Evolutionary conservation across 164 flowering plant species (phyloP), one percentile per base, ranked within the genome.

Genomic region (Kalanchoe fedtschenkoi): DNA sequence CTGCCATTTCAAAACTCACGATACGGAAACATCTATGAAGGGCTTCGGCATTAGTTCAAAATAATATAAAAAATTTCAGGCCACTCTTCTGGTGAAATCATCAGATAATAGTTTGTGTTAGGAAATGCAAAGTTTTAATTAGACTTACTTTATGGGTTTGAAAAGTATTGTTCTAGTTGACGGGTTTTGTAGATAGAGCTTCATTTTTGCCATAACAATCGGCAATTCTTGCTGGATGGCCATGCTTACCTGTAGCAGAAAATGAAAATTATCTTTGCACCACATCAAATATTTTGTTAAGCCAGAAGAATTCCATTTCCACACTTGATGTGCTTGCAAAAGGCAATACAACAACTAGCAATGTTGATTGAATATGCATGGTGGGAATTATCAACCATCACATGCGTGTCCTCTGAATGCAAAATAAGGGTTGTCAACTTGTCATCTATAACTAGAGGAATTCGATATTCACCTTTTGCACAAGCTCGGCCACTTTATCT

Each of bases 401-500:
- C 56, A 51, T 51, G 32, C 14, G 9, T 33, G n/a, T 34, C 15
- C 9, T 46, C 30, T 62, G 46, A 43, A 43, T 43, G 6, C 6
- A n/a, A 43, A 26, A 4, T 26, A 43, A 51, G 14, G 56, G 56
- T 17, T 54, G 57, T 44, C 11, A 11, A 13, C 35, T 21, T 3
- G 24, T 17, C 62, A 60, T 1, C 0, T 17, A 17, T 28, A 26
- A 56, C 14, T 35, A 64, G 21, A 33, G 15, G 13, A 42, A 46
- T 43, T 33, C 16, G 37, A 29, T 5, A n/a, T 60, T 47, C 81
- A 89, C 98, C 96, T 87, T 90, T 66, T 83, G 84, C 65, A 93
- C 86, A 69, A 93, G 82, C 82, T 93, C 97, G 39, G 86, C 80
- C 70, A 93, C 89, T 78, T 88, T 93, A 41, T 90, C 99, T 63